phyloP scores from a whole-genome alignment of 2,329 filamentous ascomycete genomes.

The Fusarium fracticaudum region DNA sequence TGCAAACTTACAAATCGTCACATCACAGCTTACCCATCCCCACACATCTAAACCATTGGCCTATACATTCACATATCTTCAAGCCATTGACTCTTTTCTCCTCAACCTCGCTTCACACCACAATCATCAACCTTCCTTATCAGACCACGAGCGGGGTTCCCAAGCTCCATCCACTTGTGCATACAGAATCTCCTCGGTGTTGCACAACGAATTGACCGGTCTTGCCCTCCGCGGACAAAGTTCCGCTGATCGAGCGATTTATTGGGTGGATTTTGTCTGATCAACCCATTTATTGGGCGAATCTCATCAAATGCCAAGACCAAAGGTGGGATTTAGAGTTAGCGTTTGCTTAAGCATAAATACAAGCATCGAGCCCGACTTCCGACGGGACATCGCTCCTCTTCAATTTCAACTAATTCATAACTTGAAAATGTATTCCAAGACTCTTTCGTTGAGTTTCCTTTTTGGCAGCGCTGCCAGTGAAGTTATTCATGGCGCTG shows the following conservation, averaged over 20 bases:
- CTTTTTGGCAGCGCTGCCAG: conserved; percentile 26
- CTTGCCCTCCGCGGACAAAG: neutral
- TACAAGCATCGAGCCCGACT: conserved; percentile 9
- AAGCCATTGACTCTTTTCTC: neutral
- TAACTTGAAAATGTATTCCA: neutral
- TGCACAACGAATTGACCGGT: neutral
- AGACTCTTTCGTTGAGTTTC: neutral
- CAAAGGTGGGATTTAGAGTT: neutral
- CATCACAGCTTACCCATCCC: neutral
- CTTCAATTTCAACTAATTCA: neutral
- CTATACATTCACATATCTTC: neutral
- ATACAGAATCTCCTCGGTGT: neutral
- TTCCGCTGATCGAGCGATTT: neutral
- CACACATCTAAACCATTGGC: neutral
- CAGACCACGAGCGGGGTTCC: neutral
- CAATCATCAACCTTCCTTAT: neutral
- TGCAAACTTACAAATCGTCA: neutral
- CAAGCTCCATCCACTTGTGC: neutral
- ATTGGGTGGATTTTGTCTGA: neutral
- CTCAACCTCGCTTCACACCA: neutral
- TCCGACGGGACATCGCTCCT: neutral
- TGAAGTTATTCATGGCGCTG: conserved; percentile 47
- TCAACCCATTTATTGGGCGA: neutral
- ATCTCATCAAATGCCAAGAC: conserved; percentile 1
- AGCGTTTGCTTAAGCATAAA: conserved; percentile 19